Conservation (phyloP, 1,284 basidiomycete genomes). For the Sporisorium graminicola region DNA sequence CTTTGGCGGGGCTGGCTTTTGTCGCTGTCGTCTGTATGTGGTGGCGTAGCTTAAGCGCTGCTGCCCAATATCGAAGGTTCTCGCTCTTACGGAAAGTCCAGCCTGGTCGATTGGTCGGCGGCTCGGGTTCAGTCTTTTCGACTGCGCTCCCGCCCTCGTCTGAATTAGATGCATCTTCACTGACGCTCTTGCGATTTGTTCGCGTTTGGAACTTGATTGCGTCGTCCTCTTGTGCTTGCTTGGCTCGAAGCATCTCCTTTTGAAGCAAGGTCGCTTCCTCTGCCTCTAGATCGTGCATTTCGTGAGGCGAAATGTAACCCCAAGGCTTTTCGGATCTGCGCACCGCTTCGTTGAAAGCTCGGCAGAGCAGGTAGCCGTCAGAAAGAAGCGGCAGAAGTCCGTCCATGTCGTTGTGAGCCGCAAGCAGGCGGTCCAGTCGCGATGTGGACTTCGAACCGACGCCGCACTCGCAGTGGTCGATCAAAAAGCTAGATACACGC, state of each 20-base stretch:
- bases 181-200: constrained; percentile 7
- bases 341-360: constrained; percentile 82
- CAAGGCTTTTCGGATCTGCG: constrained; percentile 83
- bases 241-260: constrained; percentile 28
- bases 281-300: constrained; percentile 74
- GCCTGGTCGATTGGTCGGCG: constrained; percentile 21
- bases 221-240: constrained; percentile 70
- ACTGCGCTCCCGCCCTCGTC: neutral
- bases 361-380: constrained; percentile 81
- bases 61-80: constrained; percentile 52
- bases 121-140: neutral
- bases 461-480: constrained; percentile 26
- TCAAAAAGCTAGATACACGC: constrained; percentile 24
- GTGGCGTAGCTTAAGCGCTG: constrained; percentile 52
- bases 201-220: constrained; percentile 60
- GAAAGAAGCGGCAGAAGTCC: constrained; percentile 21
- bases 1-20: neutral
- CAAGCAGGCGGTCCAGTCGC: constrained; percentile 14
- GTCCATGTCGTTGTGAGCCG: constrained; percentile 10
- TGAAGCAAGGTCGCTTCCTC: constrained; percentile 71
- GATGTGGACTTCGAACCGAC: neutral
- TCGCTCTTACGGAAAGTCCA: constrained; percentile 59
- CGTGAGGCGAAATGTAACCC: constrained; percentile 83
- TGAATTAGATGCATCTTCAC: neutral
- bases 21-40: constrained; percentile 41